Conservation (phyloP, 495 filamentous ascomycete genomes). For the Penicillium cinerascens region DNA sequence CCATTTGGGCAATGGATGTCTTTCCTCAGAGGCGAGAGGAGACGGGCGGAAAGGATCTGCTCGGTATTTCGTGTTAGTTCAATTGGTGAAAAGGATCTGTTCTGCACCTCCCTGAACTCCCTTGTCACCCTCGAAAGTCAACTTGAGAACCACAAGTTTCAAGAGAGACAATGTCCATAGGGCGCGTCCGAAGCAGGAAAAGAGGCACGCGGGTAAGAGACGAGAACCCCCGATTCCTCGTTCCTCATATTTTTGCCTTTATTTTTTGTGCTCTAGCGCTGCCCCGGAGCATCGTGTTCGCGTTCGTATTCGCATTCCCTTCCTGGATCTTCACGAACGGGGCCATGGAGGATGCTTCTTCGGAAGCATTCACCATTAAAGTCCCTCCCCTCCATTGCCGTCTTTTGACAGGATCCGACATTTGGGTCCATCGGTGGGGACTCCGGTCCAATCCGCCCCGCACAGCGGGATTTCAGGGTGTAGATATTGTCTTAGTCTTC, state of each 20-base stretch:
- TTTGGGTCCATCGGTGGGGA: not conserved
- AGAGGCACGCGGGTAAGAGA: not conserved
- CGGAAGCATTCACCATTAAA: not conserved
- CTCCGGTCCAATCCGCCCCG: not conserved
- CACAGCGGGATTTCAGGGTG: not conserved
- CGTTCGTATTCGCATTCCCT: constrained; percentile 5
- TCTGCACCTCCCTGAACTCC: not conserved
- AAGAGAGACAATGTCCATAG: not conserved
- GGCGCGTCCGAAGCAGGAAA: not conserved
- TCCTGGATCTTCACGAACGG: not conserved
- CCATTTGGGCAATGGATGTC: not conserved
- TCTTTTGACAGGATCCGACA: not conserved
- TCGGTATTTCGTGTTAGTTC: not conserved
- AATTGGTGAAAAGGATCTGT: not conserved
- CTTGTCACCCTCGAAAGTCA: not conserved
- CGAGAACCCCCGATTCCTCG: not conserved
- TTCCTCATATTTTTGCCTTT: not conserved
- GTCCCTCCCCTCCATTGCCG: not conserved
- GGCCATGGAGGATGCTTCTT: not conserved
- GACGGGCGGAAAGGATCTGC: not conserved
- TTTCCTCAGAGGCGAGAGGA: not conserved
- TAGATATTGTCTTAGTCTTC: not conserved
- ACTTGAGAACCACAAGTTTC: not conserved
- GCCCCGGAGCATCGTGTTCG: constrained; percentile 10
- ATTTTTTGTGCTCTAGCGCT: not conserved